Evolutionary conservation across 345 rosid genomes (phyloP).

Genomic region (Erucastrum elatum): DNA sequence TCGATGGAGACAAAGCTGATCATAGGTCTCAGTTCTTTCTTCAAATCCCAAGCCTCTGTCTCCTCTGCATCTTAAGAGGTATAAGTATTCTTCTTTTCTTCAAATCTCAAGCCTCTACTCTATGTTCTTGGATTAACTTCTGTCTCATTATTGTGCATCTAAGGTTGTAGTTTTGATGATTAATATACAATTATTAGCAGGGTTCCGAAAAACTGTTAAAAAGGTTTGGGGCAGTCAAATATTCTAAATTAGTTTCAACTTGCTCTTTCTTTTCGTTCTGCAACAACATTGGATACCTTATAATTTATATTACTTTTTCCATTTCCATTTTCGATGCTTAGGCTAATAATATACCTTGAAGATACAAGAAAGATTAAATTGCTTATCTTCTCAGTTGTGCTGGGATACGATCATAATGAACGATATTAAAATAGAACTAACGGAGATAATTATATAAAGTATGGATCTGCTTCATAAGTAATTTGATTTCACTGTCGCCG

Average conservation of each 20-base stretch:
- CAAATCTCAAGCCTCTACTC: not conserved
- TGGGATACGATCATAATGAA: too few species aligned
- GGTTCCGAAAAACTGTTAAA: not conserved
- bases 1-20: constrained; percentile 20
- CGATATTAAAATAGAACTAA: too few species aligned
- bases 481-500: constrained; percentile 36
- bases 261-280: not conserved
- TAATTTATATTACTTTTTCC: not conserved
- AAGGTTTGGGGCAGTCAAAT: not conserved
- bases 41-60: constrained; percentile 25
- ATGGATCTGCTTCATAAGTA: constrained; percentile 12
- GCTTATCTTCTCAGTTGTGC: too few species aligned
- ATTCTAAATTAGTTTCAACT: not conserved
- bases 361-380: not conserved
- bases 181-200: constrained; percentile 16
- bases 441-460: not conserved
- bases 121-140: not conserved
- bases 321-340: not conserved
- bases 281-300: constrained; percentile 33
- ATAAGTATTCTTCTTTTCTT: not conserved
- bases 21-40: constrained; percentile 18
- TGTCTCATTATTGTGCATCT: not conserved
- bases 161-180: constrained; percentile 2
- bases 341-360: not conserved
- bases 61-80: constrained; percentile 21